Evolutionary conservation across 148 eudicot species (phyloP).

Genomic region (Linanthus parryae): DNA sequence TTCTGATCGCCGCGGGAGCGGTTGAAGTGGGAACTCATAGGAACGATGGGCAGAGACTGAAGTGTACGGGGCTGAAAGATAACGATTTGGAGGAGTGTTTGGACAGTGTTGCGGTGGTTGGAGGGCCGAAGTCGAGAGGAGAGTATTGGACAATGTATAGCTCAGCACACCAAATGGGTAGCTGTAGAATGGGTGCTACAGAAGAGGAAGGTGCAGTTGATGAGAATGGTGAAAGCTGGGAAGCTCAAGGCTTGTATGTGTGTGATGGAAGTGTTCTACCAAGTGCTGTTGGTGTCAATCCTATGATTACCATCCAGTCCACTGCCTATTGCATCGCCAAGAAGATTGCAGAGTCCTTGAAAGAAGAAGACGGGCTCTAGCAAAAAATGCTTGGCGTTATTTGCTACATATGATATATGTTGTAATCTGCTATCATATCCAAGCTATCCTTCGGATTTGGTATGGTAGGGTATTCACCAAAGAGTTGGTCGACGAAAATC

Average conservation of each 20-base stretch:
- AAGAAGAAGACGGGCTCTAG: slow-evolving; percentile 10
- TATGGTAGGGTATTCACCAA: too few species aligned
- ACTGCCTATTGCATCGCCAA: slow-evolving; percentile 75
- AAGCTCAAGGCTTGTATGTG: slow-evolving; percentile 69
- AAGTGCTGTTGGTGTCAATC: slow-evolving; percentile 81
- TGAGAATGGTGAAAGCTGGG: slow-evolving; percentile 88
- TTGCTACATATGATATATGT: too few species aligned
- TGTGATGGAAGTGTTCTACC: slow-evolving; percentile 88
- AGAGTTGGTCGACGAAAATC: too few species aligned
- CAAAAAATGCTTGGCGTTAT: background rate
- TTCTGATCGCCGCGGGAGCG: slow-evolving; percentile 73
- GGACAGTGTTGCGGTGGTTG: slow-evolving; percentile 46
- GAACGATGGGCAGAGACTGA: slow-evolving; percentile 78
- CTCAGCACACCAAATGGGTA: slow-evolving; percentile 92
- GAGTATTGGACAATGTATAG: slow-evolving; percentile 60
- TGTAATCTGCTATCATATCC: too few species aligned
- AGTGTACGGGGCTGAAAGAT: slow-evolving; percentile 39
- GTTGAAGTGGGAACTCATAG: slow-evolving; percentile 80
- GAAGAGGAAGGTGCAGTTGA: slow-evolving; percentile 73
- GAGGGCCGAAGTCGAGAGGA: slow-evolving; percentile 49
- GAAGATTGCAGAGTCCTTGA: slow-evolving; percentile 37
- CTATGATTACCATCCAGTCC: slow-evolving; percentile 85
- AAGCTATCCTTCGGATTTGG: too few species aligned
- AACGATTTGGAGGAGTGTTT: slow-evolving; percentile 70
- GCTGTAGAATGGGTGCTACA: slow-evolving; percentile 71